These are phyloP conservation scores for Luffa aegyptiaca DNA, from an alignment of 306 rosid genomes.

Conservation along the genomic window DNA sequence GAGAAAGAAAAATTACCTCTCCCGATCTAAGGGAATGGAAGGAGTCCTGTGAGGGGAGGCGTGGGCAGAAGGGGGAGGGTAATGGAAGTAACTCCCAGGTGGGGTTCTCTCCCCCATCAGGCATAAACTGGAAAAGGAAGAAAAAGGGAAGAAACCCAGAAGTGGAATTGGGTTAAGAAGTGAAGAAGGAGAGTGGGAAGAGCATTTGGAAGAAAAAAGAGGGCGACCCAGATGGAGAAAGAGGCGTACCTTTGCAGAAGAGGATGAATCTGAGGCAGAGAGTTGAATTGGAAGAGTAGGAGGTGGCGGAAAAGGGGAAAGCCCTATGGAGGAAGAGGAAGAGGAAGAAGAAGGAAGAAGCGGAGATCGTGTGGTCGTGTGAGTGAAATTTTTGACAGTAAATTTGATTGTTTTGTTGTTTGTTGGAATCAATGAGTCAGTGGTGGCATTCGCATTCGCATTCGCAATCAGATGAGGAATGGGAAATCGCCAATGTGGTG, in stretches of 20 bases:
- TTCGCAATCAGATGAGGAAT: not conserved
- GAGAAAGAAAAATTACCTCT: slow-evolving; percentile 30
- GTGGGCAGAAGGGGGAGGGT: slow-evolving; percentile 69
- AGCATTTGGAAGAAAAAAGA: not conserved
- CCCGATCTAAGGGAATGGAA: slow-evolving; percentile 58
- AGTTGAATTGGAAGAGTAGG: not conserved
- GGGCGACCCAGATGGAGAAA: not conserved
- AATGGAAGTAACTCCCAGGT: slow-evolving; percentile 76
- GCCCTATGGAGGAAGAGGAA: not conserved
- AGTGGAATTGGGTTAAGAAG: not conserved
- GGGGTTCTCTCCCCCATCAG: slow-evolving; percentile 88
- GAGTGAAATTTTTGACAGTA: not conserved
- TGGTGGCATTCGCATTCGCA: too few relatives aligned
- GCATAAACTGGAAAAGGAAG: not conserved
- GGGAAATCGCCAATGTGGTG: not conserved
- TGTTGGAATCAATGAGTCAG: not conserved
- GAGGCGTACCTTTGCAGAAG: not conserved
- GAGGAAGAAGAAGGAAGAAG: not conserved
- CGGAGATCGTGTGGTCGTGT: not conserved
- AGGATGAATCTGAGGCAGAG: not conserved
- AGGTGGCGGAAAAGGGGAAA: not conserved
- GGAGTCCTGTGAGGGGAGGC: slow-evolving; percentile 68
- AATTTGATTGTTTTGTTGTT: not conserved
- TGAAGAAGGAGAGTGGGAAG: not conserved
- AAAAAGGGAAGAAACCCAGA: not conserved